Base-by-base conservation (phyloP, 208 protist genomes). In the Crithidia bombi region DNA sequence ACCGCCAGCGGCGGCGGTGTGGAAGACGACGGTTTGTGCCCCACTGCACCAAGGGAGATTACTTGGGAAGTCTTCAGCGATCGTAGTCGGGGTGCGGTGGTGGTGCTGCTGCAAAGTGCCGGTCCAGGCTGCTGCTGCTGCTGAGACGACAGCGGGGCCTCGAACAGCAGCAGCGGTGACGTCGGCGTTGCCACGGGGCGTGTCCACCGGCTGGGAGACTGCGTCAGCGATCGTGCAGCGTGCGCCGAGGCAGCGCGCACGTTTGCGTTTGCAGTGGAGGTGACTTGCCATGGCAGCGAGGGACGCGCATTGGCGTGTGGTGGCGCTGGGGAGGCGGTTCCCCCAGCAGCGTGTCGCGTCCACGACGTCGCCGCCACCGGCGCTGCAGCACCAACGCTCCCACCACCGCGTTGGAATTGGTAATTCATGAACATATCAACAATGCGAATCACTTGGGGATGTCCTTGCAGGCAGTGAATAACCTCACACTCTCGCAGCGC, bases 371-470 rank as follows among this genome's bases (percentile, higher is more conserved):
- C 3, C 9, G 62, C 26, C 3, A 33, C 33, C 0, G 23, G 6
- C 4, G 36, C 43, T 38, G 52, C 52, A 17, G 47, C 25, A 21
- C 19, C 55, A 49, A 25, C 38, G 54, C 33, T 44, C 14, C n/a
- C 52, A 36, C 32, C 52, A n/a, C 57, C 51, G 25, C 55, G 15
- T 43, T 79, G 63, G 44, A 90, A 90, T 23, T 78, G 52, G 52
- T 90, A 90, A 47, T 65, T 82, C 83, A 94, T 90, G 68, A 94
- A 94, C 86, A 94, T 92, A 43, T 92, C 89, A 7, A 85, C 74
- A 23, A 94, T 76, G 0, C 79, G 54, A 55, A 92, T 87, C 15
- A 94, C 78, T 38, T 94, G 89, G 5, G 86, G 89, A 54, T 92
- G 86, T 6, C 85, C 86, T 33, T 94, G 89, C n/a, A 92, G 52